Conservation (phyloP, 371 early-diverging fungal genomes). For the Umbelopsis sp. region DNA sequence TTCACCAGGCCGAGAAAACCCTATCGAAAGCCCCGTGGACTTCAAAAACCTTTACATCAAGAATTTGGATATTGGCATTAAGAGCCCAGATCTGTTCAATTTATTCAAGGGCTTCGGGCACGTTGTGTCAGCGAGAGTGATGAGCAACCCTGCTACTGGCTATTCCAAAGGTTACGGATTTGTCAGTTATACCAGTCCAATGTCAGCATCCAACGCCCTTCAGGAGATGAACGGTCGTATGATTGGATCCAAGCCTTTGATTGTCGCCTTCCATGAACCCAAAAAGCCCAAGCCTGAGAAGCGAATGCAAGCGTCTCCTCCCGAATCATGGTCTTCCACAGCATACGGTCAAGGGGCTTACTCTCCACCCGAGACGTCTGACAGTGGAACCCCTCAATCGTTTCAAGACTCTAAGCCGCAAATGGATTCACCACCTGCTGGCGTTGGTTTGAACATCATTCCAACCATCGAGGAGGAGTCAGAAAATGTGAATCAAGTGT, state of each 20-base stretch:
- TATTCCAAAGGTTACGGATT: conserved; percentile 53
- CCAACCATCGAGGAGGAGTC: neutral
- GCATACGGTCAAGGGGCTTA: neutral
- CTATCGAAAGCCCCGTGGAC: conserved; percentile 28
- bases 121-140: conserved; percentile 52
- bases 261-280: conserved; percentile 47
- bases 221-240: conserved; percentile 36
- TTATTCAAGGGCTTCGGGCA: conserved; percentile 46
- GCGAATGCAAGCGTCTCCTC: neutral
- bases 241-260: conserved; percentile 30
- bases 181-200: conserved; percentile 43
- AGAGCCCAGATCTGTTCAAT: conserved; percentile 39
- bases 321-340: conserved; percentile 6
- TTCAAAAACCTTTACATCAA: conserved; percentile 53
- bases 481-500: neutral
- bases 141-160: conserved; percentile 47
- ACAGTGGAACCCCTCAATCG: neutral
- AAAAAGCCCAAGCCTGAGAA: conserved; percentile 27
- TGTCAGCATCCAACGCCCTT: conserved; percentile 42
- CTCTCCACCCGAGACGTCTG: neutral
- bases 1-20: conserved; percentile 21
- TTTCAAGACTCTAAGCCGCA: neutral
- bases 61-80: conserved; percentile 52
- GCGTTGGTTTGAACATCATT: neutral
- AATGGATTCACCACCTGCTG: neutral